A percentile compares a stretch with the other conserved stretches of the same genome.
phyloP scores from a whole-genome alignment of 352 stramenopile genomes.

The Salisapilia sapeloensis region DNA sequence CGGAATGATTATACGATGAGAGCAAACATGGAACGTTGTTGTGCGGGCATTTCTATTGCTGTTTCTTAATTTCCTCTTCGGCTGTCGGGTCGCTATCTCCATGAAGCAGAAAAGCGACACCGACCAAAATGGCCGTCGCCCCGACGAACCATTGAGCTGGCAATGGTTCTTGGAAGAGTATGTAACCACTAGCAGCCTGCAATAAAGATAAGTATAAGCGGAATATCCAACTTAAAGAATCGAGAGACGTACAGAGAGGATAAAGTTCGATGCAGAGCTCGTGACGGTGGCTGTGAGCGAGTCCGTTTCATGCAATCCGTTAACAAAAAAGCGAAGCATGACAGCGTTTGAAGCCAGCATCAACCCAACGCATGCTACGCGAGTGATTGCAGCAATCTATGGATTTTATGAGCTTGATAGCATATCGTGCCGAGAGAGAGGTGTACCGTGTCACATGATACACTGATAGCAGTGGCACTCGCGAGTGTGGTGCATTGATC shows the following conservation, averaged over 20 bases:
- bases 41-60: not conserved
- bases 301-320: constrained; percentile 68
- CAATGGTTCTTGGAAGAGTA: constrained; percentile 58
- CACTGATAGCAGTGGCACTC: not conserved
- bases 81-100: constrained; percentile 14
- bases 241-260: constrained; percentile 27
- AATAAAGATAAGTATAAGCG: not conserved
- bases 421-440: no score
- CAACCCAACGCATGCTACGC: constrained; percentile 30
- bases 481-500: constrained; percentile 3
- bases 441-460: not conserved
- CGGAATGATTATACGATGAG: no score
- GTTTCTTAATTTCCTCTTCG: not conserved
- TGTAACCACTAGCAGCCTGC: constrained; percentile 24
- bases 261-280: constrained; percentile 65
- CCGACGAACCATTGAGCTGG: constrained; percentile 59
- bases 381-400: constrained; percentile 13
- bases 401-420: constrained; percentile 1
- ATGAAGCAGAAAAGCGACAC: constrained; percentile 48
- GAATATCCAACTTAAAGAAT: not conserved
- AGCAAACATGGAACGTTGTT: not conserved
- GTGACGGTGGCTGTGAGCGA: constrained; percentile 75
- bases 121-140: constrained; percentile 47
- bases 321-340: constrained; percentile 74
- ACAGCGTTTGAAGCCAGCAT: constrained; percentile 59